Conservation (phyloP, 176 grass and related monocot genomes). For the Echinochloa phyllopogon region DNA sequence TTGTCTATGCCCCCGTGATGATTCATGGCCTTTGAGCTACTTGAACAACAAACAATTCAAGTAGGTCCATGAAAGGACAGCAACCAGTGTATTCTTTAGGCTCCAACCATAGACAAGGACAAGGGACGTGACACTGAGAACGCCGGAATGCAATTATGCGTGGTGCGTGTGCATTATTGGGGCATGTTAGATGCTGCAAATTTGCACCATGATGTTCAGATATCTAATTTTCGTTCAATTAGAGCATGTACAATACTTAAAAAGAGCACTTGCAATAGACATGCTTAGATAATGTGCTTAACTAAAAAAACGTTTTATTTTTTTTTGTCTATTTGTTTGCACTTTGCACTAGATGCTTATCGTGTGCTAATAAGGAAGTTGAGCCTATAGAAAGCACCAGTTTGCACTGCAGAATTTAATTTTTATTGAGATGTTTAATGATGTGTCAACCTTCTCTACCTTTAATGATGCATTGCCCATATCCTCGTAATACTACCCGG, state of each 20-base stretch:
- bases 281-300: background rate
- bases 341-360: background rate
- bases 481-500: background rate
- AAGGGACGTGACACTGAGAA: background rate
- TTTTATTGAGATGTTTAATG: background rate
- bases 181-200: background rate
- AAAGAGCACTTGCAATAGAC: background rate
- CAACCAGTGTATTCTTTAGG: background rate
- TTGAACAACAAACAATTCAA: background rate
- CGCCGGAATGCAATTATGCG: background rate
- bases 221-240: background rate
- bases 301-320: too few relatives aligned
- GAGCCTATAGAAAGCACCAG: too few relatives aligned
- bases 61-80: background rate
- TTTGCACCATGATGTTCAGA: background rate
- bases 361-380: background rate
- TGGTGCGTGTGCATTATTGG: too few relatives aligned
- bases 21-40: background rate
- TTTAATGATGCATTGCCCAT: background rate
- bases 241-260: background rate
- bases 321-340: too few relatives aligned
- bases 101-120: background rate
- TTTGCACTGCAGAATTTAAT: background rate
- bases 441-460: background rate
- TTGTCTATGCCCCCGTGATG: background rate